Percentiles rank a stretch among this genome's conserved stretches.
Conservation (phyloP, 345 rosid species). For the Citrus mangshanensis region DNA sequence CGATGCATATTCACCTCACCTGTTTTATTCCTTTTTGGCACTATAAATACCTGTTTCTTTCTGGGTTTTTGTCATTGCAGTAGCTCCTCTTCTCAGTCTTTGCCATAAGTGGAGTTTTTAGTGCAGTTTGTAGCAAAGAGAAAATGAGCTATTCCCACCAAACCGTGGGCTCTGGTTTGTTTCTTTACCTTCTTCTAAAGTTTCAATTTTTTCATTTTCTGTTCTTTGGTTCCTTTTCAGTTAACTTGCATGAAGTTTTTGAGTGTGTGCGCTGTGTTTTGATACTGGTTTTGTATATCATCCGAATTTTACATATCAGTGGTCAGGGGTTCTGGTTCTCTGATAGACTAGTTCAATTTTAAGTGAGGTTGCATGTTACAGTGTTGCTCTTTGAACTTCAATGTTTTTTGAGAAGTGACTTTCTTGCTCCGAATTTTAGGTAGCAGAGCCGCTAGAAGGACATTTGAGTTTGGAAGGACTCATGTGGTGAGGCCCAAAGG, state of each 20-base stretch:
- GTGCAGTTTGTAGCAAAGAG: conserved; percentile 5
- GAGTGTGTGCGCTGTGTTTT: not conserved
- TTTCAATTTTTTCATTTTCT: not conserved
- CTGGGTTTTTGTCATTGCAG: conserved; percentile 39
- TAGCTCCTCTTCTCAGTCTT: conserved; percentile 13
- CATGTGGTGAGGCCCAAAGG: conserved; percentile 79
- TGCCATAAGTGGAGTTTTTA: conserved; percentile 1
- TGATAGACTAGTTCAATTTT: conserved; percentile 2
- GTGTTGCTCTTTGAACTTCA: conserved; percentile 8
- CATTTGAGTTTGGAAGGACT: conserved; percentile 73
- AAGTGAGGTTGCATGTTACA: conserved; percentile 2
- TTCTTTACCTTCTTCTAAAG: not conserved
- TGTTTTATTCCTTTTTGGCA: conserved; percentile 53
- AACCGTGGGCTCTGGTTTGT: conserved; percentile 69
- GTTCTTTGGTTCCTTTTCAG: not conserved
- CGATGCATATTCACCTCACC: conserved; percentile 50
- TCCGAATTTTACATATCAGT: not conserved
- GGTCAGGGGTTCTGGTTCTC: not conserved
- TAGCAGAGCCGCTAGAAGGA: conserved; percentile 53
- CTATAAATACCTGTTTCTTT: conserved; percentile 45
- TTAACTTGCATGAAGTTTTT: not conserved
- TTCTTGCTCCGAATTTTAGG: conserved; percentile 33
- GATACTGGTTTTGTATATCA: not conserved
- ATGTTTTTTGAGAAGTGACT: conserved; percentile 5
- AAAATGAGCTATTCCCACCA: conserved; percentile 70